A percentile compares a stretch with the other conserved stretches of the same genome.
Evolutionary conservation across 495 filamentous ascomycete species (phyloP).

Genomic region (Xanthoparmelia taractica): DNA sequence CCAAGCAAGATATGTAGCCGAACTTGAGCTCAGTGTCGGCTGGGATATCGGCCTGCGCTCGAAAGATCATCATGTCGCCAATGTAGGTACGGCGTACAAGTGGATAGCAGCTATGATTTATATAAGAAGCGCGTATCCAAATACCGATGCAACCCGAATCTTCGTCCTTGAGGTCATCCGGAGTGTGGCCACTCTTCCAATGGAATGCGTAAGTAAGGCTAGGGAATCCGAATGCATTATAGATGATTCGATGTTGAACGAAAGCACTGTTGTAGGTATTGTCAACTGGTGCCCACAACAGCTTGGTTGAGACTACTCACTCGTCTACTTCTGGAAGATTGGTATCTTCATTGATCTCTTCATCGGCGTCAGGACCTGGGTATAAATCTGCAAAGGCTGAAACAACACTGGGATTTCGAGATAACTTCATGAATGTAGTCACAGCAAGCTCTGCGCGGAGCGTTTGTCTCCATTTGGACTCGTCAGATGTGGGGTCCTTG

Average conservation of each 20-base stretch:
- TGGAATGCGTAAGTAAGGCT: conserved; percentile 18
- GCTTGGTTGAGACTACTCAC: conserved; percentile 24
- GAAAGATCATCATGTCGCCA: conserved; percentile 52
- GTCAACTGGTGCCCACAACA: background rate
- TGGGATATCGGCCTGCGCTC: conserved; percentile 41
- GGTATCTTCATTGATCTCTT: conserved; percentile 34
- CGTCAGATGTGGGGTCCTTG: conserved; percentile 30
- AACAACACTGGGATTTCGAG: conserved; percentile 42
- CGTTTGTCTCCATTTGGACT: conserved; percentile 26
- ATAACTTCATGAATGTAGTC: conserved; percentile 39
- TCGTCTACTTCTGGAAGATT: conserved; percentile 44
- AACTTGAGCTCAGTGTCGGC: conserved; percentile 44
- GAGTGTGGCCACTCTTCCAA: background rate
- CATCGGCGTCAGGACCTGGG: conserved; percentile 34
- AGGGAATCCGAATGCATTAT: conserved; percentile 46
- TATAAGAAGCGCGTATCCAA: conserved; percentile 48
- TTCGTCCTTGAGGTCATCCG: conserved; percentile 10
- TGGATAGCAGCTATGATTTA: conserved; percentile 48
- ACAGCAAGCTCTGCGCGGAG: conserved; percentile 35
- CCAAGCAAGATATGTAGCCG: conserved; percentile 32
- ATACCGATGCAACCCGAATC: conserved; percentile 34
- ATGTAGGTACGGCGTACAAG: conserved; percentile 46
- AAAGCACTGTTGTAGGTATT: conserved; percentile 29
- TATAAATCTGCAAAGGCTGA: conserved; percentile 37
- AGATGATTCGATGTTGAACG: conserved; percentile 37